Evolutionary conservation across 2,329 filamentous ascomycete genomes (phyloP).

Genomic region (Boeremia lycopersici): DNA sequence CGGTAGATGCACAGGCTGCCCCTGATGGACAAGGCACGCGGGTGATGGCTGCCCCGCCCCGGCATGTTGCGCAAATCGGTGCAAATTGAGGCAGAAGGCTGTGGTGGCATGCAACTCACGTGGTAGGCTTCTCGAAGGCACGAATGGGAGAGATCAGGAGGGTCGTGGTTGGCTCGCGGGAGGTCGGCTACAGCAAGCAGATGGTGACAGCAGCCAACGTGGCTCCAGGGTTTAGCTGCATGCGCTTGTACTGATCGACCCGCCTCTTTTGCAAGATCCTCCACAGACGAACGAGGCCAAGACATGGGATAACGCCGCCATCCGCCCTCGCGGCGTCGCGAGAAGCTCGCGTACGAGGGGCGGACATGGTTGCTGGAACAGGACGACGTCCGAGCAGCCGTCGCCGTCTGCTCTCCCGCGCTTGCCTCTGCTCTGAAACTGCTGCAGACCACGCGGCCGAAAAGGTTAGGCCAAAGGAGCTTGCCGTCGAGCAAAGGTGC

Average conservation of each 20-base stretch:
- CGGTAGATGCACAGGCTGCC: constrained; percentile 23
- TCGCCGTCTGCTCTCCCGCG: constrained; percentile 36
- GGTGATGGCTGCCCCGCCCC: constrained; percentile 8
- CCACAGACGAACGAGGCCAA: constrained; percentile 46
- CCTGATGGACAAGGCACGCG: constrained; percentile 23
- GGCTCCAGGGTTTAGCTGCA: constrained; percentile 49
- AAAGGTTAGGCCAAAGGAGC: constrained; percentile 26
- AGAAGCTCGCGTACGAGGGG: constrained; percentile 34
- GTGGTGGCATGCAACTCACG: constrained; percentile 26
- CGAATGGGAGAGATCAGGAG: constrained; percentile 3
- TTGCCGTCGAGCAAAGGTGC: constrained; percentile 28
- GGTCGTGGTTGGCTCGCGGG: constrained; percentile 24
- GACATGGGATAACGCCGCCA: constrained; percentile 37
- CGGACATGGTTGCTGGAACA: constrained; percentile 41
- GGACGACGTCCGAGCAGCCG: constrained; percentile 36
- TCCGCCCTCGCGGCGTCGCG: constrained; percentile 41
- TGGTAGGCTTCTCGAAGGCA: constrained; percentile 33
- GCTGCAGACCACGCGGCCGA: constrained; percentile 32
- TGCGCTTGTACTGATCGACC: constrained; percentile 50
- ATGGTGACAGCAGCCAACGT: constrained; percentile 44
- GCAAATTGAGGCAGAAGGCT: constrained; percentile 10
- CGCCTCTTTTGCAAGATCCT: constrained; percentile 46
- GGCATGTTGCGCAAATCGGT: constrained; percentile 13
- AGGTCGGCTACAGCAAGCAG: constrained; percentile 31
- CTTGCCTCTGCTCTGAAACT: constrained; percentile 44